Conservation (phyloP, 768 basidiomycete species). For the Kondoa malvinella region DNA sequence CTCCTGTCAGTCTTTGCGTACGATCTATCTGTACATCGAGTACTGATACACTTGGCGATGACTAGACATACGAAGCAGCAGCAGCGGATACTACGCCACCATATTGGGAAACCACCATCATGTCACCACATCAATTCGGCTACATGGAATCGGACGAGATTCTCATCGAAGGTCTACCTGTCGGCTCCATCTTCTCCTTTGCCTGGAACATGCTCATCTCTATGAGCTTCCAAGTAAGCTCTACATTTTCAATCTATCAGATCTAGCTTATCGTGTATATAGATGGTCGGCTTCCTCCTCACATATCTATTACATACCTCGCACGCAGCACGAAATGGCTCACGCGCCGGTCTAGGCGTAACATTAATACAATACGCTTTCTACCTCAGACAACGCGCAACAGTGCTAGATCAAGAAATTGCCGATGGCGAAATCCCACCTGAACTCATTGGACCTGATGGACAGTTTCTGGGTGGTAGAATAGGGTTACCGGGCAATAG, state of each 20-base stretch:
- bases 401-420: conserved; percentile 8
- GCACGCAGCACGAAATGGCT: conserved; percentile 84
- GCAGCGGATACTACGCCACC: conserved; percentile 78
- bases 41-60: background rate
- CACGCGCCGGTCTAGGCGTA: conserved; percentile 83
- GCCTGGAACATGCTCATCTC: conserved; percentile 64
- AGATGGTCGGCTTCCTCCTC: conserved; percentile 38
- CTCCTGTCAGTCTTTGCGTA: conserved; percentile 56
- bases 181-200: conserved; percentile 72
- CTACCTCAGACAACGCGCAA: conserved; percentile 23
- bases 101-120: conserved; percentile 93
- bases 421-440: conserved; percentile 12
- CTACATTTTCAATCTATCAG: conserved; percentile 41
- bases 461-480: conserved; percentile 4
- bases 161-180: conserved; percentile 79
- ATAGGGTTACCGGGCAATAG: background rate
- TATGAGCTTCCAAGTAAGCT: conserved; percentile 93
- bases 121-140: conserved; percentile 51
- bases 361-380: conserved; percentile 79
- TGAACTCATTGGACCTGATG: conserved; percentile 17
- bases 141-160: conserved; percentile 43
- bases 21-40: too few species aligned
- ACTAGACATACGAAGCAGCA: conserved; percentile 67
- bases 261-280: background rate
- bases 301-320: conserved; percentile 78